phyloP scores from a whole-genome alignment of 768 basidiomycete genomes.

The Tricholoma terreum region DNA sequence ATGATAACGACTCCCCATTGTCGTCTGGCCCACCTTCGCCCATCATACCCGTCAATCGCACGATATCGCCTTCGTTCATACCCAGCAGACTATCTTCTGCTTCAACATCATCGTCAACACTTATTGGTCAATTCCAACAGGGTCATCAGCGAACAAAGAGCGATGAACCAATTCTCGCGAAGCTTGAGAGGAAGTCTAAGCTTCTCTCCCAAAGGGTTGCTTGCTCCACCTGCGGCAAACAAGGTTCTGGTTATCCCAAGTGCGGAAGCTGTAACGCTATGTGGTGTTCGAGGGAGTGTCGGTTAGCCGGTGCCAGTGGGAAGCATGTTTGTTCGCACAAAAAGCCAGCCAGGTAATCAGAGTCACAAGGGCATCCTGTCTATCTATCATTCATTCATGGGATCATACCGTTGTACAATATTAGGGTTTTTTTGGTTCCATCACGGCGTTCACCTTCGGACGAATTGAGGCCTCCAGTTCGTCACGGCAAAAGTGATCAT shows the following conservation, averaged over 20 bases:
- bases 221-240: constrained; percentile 53
- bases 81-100: constrained; percentile 9
- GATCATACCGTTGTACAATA: too few relatives aligned
- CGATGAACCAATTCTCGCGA: constrained; percentile 40
- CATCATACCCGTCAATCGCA: constrained; percentile 40
- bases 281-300: constrained; percentile 67
- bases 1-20: constrained; percentile 17
- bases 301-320: constrained; percentile 46
- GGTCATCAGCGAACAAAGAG: constrained; percentile 4
- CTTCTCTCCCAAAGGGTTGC: constrained; percentile 36
- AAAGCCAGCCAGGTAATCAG: neutral
- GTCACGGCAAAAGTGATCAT: too few relatives aligned
- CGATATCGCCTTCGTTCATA: constrained; percentile 25
- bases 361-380: neutral
- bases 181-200: constrained; percentile 50
- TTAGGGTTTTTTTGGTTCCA: too few relatives aligned
- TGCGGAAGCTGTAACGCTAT: constrained; percentile 55
- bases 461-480: too few relatives aligned
- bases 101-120: constrained; percentile 18
- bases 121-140: constrained; percentile 8
- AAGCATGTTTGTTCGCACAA: constrained; percentile 43
- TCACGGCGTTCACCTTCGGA: too few relatives aligned
- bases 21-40: constrained; percentile 19
- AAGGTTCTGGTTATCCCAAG: constrained; percentile 56
- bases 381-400: neutral